phyloP scores from a whole-genome alignment of 306 rosid genomes.

The Senna siamea region DNA sequence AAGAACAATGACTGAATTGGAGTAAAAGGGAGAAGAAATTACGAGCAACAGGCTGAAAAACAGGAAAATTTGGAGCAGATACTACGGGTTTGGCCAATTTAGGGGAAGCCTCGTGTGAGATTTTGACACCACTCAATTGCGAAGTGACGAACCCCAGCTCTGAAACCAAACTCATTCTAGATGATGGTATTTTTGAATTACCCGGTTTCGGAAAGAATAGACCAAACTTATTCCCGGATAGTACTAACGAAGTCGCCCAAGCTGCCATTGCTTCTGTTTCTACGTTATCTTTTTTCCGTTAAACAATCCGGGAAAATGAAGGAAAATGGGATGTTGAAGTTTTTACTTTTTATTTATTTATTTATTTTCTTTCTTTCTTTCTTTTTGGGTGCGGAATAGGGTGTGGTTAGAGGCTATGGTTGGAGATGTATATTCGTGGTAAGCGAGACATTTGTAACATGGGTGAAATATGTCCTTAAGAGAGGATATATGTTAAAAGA shows the following conservation, averaged over 20 bases:
- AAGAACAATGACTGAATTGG: background rate
- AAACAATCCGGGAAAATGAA: no score
- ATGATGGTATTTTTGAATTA: conserved; percentile 11
- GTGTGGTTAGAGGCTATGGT: no score
- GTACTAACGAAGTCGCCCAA: conserved; percentile 32
- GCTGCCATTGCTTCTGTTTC: conserved; percentile 49
- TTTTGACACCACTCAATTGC: conserved; percentile 71
- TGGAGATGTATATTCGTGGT: no score
- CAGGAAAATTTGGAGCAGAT: conserved; percentile 41
- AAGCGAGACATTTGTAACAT: no score
- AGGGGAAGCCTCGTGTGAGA: conserved; percentile 46
- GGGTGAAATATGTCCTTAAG: no score
- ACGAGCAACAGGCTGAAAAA: conserved; percentile 70
- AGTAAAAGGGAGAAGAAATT: conserved; percentile 18
- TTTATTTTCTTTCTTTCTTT: no score
- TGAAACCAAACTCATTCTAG: conserved; percentile 32
- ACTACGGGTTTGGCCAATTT: conserved; percentile 34
- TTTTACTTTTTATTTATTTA: no score
- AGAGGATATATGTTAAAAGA: no score
- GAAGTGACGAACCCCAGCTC: conserved; percentile 69
- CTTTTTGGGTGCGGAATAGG: no score
- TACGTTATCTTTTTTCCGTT: background rate
- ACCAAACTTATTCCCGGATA: conserved; percentile 31
- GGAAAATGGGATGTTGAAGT: no score
- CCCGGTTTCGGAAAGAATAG: conserved; percentile 26